Percentiles rank a stretch among this genome's conserved stretches.
These are phyloP conservation scores for Suhomyces atakaporum DNA, from an alignment of 1,139 yeast species.

Conservation along the genomic window DNA sequence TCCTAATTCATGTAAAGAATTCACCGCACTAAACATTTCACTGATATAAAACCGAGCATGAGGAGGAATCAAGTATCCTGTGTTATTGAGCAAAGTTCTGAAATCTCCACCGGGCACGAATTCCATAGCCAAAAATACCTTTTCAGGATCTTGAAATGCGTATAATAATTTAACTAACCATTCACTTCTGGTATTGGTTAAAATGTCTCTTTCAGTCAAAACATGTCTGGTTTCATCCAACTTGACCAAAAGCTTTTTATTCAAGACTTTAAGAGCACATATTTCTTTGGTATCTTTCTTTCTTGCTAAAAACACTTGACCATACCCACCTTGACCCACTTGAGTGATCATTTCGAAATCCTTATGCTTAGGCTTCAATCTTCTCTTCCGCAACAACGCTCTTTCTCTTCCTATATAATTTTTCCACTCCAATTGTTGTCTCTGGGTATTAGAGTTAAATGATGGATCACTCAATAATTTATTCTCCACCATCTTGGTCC, in stretches of 20 bases:
- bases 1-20: slow-evolving; percentile 91
- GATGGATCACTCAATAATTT: slow-evolving; percentile 52
- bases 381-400: slow-evolving; percentile 78
- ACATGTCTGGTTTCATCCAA: slow-evolving; percentile 96
- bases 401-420: slow-evolving; percentile 84
- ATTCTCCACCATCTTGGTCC: slow-evolving; percentile 66
- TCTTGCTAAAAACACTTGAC: slow-evolving; percentile 92
- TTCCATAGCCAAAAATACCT: slow-evolving; percentile 96
- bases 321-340: slow-evolving; percentile 99
- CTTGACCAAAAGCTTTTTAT: slow-evolving; percentile 81
- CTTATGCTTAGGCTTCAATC: slow-evolving; percentile 89
- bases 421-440: slow-evolving; percentile 73
- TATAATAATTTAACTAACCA: slow-evolving; percentile 94
- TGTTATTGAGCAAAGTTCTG: slow-evolving; percentile 88
- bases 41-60: slow-evolving; percentile 94
- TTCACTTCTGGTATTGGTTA: slow-evolving; percentile 91
- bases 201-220: slow-evolving; percentile 91
- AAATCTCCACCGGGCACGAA: slow-evolving; percentile 99
- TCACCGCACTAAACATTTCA: slow-evolving; percentile 95
- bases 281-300: slow-evolving; percentile 94
- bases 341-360: slow-evolving; percentile 97
- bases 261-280: slow-evolving; percentile 91
- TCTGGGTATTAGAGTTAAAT: slow-evolving; percentile 36
- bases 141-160: slow-evolving; percentile 92
- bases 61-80: slow-evolving; percentile 89